These are phyloP conservation scores for Colletotrichum graminicola DNA, from an alignment of 2,329 filamentous ascomycete species.

Conservation along the genomic window DNA sequence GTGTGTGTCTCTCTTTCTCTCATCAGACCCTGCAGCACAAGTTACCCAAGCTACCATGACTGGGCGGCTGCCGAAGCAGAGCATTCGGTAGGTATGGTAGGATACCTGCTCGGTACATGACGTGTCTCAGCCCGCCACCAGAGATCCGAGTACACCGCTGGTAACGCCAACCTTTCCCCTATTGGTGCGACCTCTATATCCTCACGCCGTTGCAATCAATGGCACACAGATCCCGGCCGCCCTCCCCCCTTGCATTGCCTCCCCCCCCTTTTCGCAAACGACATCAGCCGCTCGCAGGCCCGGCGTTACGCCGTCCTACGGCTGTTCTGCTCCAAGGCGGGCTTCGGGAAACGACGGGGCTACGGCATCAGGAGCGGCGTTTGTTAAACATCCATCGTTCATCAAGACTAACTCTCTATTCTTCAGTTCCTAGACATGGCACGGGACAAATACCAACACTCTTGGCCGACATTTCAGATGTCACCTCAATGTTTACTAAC, in stretches of 20 bases:
- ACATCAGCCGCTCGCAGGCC: slow-evolving; percentile 10
- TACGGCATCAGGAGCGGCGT: neutral
- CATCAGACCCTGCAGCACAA: slow-evolving; percentile 35
- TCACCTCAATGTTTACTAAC: neutral
- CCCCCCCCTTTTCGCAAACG: slow-evolving; percentile 3
- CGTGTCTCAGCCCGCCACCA: neutral
- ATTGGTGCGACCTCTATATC: slow-evolving; percentile 19
- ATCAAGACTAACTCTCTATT: neutral
- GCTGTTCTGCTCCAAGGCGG: slow-evolving; percentile 6
- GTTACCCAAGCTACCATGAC: slow-evolving; percentile 11
- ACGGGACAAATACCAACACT: neutral
- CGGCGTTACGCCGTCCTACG: slow-evolving; percentile 29
- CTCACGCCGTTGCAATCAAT: slow-evolving; percentile 32
- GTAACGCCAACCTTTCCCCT: slow-evolving; percentile 22
- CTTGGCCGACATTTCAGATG: neutral
- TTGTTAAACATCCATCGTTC: neutral
- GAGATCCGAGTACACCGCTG: slow-evolving; percentile 11
- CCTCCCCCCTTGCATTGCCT: slow-evolving; percentile 8
- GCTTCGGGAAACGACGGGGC: slow-evolving; percentile 22
- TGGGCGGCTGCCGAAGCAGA: slow-evolving; percentile 19
- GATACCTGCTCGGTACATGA: slow-evolving; percentile 22
- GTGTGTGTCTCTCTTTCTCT: slow-evolving; percentile 25
- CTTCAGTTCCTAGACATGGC: neutral
- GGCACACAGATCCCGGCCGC: slow-evolving; percentile 21
- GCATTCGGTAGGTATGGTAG: neutral